phyloP scores from a whole-genome alignment of 2,329 filamentous ascomycete genomes.

The Apiospora sp. region DNA sequence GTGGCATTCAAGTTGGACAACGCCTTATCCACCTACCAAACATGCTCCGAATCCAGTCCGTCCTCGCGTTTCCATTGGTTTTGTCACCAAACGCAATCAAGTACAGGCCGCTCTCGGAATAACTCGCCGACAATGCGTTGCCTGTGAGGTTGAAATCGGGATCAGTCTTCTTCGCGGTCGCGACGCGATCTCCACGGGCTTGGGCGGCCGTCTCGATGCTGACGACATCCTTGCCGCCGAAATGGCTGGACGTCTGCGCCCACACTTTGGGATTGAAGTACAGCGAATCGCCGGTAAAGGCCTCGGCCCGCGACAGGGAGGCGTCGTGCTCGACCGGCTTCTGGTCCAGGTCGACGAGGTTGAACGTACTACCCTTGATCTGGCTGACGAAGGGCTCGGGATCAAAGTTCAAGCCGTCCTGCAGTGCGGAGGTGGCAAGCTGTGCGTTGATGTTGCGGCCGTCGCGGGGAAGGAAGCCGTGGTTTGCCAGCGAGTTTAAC shows the following conservation, averaged over 20 bases:
- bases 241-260: conserved; percentile 1
- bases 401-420: conserved; percentile 24
- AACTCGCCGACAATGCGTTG: not conserved
- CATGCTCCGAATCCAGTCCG: conserved; percentile 12
- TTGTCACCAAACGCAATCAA: conserved; percentile 20
- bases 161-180: not conserved
- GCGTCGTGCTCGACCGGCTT: conserved; percentile 29
- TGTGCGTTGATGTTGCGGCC: conserved; percentile 18
- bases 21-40: conserved; percentile 10
- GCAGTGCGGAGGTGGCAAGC: not conserved
- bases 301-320: conserved; percentile 25
- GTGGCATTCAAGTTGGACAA: not conserved
- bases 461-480: conserved; percentile 26
- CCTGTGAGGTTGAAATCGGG: conserved; percentile 18
- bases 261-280: conserved; percentile 11
- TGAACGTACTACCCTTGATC: conserved; percentile 22
- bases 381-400: conserved; percentile 10
- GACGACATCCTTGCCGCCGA: not conserved
- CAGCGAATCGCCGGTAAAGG: conserved; percentile 9
- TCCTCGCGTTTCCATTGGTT: conserved; percentile 4
- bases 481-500: conserved; percentile 28
- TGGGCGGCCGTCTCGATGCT: conserved; percentile 8
- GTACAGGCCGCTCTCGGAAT: conserved; percentile 17
- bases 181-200: conserved; percentile 18
- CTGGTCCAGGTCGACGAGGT: conserved; percentile 25